Evolutionary conservation across 192 early-diverging fungal genomes (phyloP).

Genomic region (Rhizophlyctis rosea): DNA sequence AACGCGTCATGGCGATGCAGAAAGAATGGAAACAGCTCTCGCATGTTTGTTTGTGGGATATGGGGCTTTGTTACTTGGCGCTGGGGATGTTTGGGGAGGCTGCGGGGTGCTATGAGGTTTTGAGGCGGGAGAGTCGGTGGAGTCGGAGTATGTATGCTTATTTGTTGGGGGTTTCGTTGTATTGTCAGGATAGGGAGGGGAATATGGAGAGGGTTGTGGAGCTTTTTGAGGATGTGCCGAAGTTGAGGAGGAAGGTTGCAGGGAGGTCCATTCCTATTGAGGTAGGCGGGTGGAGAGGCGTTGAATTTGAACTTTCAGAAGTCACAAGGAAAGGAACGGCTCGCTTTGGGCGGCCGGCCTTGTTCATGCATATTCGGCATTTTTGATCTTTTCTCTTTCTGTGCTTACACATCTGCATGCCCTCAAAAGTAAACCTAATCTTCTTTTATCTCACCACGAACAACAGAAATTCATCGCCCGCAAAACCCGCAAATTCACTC

Average conservation of each 20-base stretch:
- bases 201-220: conserved; percentile 44
- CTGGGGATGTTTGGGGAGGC: conserved; percentile 61
- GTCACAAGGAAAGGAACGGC: too few species aligned
- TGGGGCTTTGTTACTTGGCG: conserved; percentile 63
- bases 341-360: too few species aligned
- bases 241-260: conserved; percentile 70
- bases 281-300: conserved; percentile 37
- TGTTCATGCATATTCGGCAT: too few species aligned
- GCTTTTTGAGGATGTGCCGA: conserved; percentile 68
- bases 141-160: conserved; percentile 80
- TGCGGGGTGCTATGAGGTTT: conserved; percentile 53
- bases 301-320: too few species aligned
- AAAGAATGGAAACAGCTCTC: conserved; percentile 72
- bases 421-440: too few species aligned
- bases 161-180: conserved; percentile 61
- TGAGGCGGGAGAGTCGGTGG: conserved; percentile 82
- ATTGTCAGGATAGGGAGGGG: conserved; percentile 29
- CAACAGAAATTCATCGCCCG: conserved; percentile 76
- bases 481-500: conserved; percentile 71
- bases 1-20: conserved; percentile 50
- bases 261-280: conserved; percentile 85
- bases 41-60: conserved; percentile 83
- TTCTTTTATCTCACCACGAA: too few species aligned
- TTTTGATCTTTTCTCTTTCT: too few species aligned
- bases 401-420: too few species aligned